Percentiles rank a stretch among this genome's conserved stretches.
Evolutionary conservation across 257 asterid genomes (phyloP).

Genomic region (Penstemon eatonii): DNA sequence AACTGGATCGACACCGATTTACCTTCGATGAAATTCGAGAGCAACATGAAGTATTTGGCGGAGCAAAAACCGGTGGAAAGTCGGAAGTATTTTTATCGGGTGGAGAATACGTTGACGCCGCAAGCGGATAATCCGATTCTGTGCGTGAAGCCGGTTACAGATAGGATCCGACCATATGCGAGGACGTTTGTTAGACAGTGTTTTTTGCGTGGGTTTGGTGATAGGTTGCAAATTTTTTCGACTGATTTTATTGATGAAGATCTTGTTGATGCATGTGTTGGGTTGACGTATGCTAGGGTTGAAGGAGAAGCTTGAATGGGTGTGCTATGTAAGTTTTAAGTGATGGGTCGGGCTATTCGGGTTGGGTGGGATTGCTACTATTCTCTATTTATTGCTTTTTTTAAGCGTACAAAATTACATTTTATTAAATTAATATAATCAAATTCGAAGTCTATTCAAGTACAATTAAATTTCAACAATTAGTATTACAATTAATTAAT

Average conservation of each 20-base stretch:
- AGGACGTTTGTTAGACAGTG: conserved; percentile 64
- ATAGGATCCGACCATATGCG: conserved; percentile 65
- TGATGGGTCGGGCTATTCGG: neutral
- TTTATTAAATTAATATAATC: too few relatives aligned
- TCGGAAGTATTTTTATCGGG: conserved; percentile 75
- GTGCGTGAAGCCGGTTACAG: conserved; percentile 78
- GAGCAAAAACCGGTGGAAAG: conserved; percentile 50
- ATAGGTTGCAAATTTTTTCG: conserved; percentile 68
- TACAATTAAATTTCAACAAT: neutral
- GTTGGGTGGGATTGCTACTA: neutral
- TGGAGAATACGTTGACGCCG: conserved; percentile 88
- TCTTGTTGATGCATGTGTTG: conserved; percentile 83
- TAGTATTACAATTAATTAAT: neutral
- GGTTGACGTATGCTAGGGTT: conserved; percentile 64
- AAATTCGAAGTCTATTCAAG: too few relatives aligned
- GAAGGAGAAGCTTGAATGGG: conserved; percentile 49
- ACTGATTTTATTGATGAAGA: conserved; percentile 81
- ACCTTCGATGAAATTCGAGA: conserved; percentile 80
- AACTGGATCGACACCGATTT: conserved; percentile 88
- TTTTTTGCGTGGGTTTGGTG: conserved; percentile 42
- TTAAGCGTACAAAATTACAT: too few relatives aligned
- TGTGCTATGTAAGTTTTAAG: neutral
- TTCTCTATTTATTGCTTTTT: neutral
- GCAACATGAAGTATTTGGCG: conserved; percentile 63
- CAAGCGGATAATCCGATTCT: conserved; percentile 83